These are phyloP conservation scores for Eucalyptus pumila DNA, from an alignment of 345 rosid species.

Conservation along the genomic window DNA sequence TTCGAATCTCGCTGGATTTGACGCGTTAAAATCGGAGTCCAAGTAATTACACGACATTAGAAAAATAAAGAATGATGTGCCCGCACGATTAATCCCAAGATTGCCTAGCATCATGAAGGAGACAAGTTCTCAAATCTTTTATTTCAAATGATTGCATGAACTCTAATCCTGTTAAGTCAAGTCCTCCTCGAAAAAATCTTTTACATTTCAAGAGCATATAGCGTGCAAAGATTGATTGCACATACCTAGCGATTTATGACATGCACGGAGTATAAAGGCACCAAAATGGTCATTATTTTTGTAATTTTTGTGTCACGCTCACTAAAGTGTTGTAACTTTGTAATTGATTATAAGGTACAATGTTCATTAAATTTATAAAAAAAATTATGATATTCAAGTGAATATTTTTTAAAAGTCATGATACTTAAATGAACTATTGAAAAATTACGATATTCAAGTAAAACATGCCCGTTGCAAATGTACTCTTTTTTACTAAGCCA, in stretches of 20 bases:
- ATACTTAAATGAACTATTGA: rapidly evolving
- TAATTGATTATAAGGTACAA: background rate
- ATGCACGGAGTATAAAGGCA: background rate
- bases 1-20: background rate
- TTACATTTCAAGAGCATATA: background rate
- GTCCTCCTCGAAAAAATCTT: background rate
- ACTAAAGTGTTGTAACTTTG: background rate
- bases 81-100: background rate
- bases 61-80: background rate
- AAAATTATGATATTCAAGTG: background rate
- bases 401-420: background rate
- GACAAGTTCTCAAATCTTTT: background rate
- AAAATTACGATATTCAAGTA: background rate
- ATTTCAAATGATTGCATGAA: background rate
- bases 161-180: background rate
- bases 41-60: background rate
- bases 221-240: background rate
- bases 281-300: background rate
- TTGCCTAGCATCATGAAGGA: background rate
- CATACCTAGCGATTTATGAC: background rate
- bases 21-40: background rate
- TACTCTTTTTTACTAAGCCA: background rate
- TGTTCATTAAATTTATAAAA: rapidly evolving
- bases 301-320: background rate
- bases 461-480: background rate